Conservation (phyloP, 352 stramenopile genomes). For the Globisporangium carolinianum region DNA sequence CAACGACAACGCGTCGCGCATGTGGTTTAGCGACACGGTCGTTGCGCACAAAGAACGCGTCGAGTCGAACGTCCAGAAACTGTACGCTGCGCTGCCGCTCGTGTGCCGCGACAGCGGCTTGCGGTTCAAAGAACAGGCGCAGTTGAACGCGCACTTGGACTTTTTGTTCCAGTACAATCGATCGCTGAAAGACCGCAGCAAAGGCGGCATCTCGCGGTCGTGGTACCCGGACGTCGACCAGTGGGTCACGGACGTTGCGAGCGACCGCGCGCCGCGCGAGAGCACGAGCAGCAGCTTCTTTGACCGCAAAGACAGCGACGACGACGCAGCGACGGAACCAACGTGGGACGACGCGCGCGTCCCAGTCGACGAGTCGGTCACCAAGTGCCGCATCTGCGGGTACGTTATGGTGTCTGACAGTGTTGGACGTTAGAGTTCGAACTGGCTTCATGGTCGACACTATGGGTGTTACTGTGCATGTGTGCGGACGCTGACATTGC, state of each 20-base stretch:
- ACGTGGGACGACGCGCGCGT: slow-evolving; percentile 62
- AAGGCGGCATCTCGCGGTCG: slow-evolving; percentile 71
- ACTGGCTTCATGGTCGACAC: too few relatives aligned
- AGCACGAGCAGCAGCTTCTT: slow-evolving; percentile 77
- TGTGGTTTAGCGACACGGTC: slow-evolving; percentile 84
- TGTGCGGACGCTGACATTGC: too few relatives aligned
- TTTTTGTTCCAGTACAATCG: slow-evolving; percentile 87
- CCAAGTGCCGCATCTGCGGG: slow-evolving; percentile 80
- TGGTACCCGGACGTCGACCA: slow-evolving; percentile 82
- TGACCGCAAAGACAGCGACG: slow-evolving; percentile 40
- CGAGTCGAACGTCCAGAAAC: slow-evolving; percentile 78
- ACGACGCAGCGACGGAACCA: slow-evolving; percentile 37
- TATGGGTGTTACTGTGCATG: too few relatives aligned
- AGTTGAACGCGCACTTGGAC: slow-evolving; percentile 76
- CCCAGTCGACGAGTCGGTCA: slow-evolving; percentile 74
- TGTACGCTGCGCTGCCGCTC: slow-evolving; percentile 77
- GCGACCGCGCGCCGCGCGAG: slow-evolving; percentile 49
- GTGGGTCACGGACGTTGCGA: slow-evolving; percentile 71
- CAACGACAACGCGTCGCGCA: slow-evolving; percentile 45
- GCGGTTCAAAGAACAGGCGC: slow-evolving; percentile 69
- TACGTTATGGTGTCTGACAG: slow-evolving; percentile 11
- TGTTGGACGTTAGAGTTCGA: too few relatives aligned
- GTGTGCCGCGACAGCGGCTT: slow-evolving; percentile 77
- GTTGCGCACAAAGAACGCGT: slow-evolving; percentile 78
- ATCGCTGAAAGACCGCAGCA: slow-evolving; percentile 70